Evolutionary conservation across 1,284 basidiomycete species (phyloP), one percentile per base, ranked within the genome.

Genomic region (Ustilago crameri): DNA sequence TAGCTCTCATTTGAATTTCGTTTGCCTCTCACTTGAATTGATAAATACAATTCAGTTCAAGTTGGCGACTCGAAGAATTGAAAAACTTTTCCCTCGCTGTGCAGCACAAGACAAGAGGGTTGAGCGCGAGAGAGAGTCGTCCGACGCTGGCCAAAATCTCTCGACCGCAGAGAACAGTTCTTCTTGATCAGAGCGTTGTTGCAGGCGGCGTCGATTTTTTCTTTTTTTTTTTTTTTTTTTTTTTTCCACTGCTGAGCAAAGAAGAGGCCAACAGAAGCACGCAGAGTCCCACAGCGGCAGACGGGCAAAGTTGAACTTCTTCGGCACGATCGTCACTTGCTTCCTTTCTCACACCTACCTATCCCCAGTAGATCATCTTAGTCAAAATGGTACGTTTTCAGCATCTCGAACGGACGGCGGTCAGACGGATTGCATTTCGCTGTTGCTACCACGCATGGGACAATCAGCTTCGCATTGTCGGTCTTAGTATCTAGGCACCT

Each of bases 341-440:
- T 44, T 24, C 42, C 57, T 50, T 42, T 40, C 46, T 40, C 48
- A 67, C 64, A 48, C 51, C 54, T 57, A 67, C 57, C 64, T 60
- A 60, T 48, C 47, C 60, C 57, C 64, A 44, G 64, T 67, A 67
- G 64, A 60, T 67, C 57, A 60, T 51, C 51, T 30, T 34, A 60
- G 57, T 55, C 64, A 67, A 67, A 61, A 67, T 67, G 64, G 64
- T 67, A 67, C 42, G 64, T 67, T 52, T 37, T 22, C 23, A 26
- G 37, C 37, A 24, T 26, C 37, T 3, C 17, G 14, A 37, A 9
- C 14, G 9, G 9, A n/a, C 35, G 5, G 5, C 35, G 15, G 5
- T 12, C 30, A 30, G 5, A 7, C 30, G 30, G 30, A 12, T 30
- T n/a, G n/a, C n/a, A n/a, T n/a, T n/a, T n/a, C n/a, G n/a, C n/a